Evolutionary conservation across 805 yeast genomes (phyloP).

Genomic region (Sungouiozyma ichnusensis): DNA sequence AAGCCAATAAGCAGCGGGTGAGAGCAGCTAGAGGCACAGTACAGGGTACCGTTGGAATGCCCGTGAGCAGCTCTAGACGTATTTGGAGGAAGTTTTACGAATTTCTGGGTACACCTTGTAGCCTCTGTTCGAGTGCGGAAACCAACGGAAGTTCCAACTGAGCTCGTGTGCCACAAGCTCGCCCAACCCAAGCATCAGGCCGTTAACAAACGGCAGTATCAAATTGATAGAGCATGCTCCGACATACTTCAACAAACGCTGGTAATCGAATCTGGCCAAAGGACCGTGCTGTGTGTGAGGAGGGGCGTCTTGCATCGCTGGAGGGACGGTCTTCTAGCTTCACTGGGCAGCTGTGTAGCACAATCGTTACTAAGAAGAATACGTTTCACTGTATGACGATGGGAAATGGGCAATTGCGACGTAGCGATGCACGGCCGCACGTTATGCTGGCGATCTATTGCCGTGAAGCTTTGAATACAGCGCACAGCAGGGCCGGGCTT

Average conservation of each 20-base stretch:
- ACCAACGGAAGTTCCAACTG: constrained; percentile 70
- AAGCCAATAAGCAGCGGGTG: no score
- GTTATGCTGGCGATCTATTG: no score
- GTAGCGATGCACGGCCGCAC: no score
- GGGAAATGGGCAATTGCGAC: no score
- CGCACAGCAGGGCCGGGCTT: no score
- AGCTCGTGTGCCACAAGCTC: constrained; percentile 89
- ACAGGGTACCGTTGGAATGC: background rate
- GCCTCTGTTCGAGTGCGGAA: constrained; percentile 2
- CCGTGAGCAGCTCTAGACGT: background rate
- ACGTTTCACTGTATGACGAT: no score
- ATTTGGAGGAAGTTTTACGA: background rate
- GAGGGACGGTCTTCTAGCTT: background rate
- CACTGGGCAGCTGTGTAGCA: background rate
- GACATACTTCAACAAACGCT: constrained; percentile 3
- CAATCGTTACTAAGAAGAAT: no score
- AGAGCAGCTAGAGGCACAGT: background rate
- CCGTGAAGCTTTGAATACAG: no score
- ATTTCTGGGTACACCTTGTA: background rate
- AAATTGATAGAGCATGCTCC: constrained; percentile 56
- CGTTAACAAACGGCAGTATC: constrained; percentile 79
- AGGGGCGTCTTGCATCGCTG: background rate
- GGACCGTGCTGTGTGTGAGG: background rate
- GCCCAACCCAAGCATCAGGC: constrained; percentile 93
- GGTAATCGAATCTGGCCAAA: background rate